phyloP scores from a whole-genome alignment of 805 yeast genomes.

The Barnettozyma vustinii region DNA sequence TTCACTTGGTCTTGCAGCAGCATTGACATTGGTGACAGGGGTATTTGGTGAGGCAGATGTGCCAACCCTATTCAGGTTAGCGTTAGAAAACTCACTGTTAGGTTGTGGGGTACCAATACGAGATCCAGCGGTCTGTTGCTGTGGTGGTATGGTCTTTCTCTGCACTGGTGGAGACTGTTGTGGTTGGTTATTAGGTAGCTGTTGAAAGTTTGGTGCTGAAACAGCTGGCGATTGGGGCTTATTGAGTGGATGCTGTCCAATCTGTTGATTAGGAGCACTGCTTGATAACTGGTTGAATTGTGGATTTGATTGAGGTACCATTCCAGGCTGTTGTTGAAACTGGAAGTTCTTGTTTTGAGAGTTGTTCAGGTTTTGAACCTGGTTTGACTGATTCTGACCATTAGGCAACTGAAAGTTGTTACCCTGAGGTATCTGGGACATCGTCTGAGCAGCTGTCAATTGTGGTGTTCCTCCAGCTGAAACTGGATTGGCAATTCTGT shows the following conservation, averaged over 20 bases:
- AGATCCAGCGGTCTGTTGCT: constrained; percentile 9
- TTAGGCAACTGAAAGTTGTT: constrained; percentile 2
- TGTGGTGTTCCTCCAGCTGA: constrained; percentile 15
- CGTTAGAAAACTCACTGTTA: constrained; percentile 9
- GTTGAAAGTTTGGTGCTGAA: background rate
- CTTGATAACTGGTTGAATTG: background rate
- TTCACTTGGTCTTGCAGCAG: constrained; percentile 39
- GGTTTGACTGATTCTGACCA: constrained; percentile 10
- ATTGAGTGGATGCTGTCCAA: background rate
- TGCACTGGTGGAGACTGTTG: constrained; percentile 15
- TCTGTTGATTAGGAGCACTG: background rate
- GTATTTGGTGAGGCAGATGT: constrained; percentile 28
- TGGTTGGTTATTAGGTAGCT: constrained; percentile 5
- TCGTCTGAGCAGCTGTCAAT: constrained; percentile 2
- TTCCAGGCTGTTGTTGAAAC: constrained; percentile 5
- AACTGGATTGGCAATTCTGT: constrained; percentile 13
- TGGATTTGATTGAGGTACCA: background rate
- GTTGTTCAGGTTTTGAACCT: background rate
- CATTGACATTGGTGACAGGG: constrained; percentile 43
- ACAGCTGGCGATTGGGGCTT: constrained; percentile 11
- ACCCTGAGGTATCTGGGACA: constrained; percentile 1
- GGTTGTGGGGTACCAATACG: constrained; percentile 20
- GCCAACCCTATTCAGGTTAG: constrained; percentile 12
- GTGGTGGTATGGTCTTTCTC: constrained; percentile 15
- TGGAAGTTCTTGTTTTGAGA: constrained; percentile 7